These are phyloP conservation scores for Diospyros lotus DNA, from an alignment of 148 eudicot genomes.

Conservation along the genomic window DNA sequence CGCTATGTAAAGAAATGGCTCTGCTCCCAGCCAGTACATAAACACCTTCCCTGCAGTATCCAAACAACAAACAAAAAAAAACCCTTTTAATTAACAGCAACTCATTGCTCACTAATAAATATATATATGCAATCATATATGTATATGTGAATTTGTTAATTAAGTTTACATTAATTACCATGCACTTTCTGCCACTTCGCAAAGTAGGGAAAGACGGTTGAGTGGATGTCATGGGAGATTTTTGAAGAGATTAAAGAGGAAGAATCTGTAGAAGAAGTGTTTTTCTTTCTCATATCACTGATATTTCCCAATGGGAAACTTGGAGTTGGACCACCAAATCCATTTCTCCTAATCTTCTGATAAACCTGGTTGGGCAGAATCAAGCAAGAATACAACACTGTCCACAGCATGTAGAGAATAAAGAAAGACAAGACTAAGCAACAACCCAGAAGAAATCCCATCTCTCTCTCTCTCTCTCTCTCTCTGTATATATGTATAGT, in stretches of 20 bases:
- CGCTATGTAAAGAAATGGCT: conserved; percentile 89
- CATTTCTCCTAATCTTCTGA: conserved; percentile 43
- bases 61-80: background rate
- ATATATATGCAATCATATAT: too few relatives aligned
- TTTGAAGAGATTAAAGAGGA: background rate
- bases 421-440: conserved; percentile 15
- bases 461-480: conserved; percentile 10
- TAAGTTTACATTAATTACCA: conserved; percentile 34
- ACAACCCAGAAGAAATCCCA: conserved; percentile 5
- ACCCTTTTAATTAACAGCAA: too few relatives aligned
- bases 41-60: conserved; percentile 69
- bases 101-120: too few relatives aligned
- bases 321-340: conserved; percentile 70
- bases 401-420: conserved; percentile 37
- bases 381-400: conserved; percentile 40
- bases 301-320: conserved; percentile 73
- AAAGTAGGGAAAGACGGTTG: conserved; percentile 71
- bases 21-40: conserved; percentile 89
- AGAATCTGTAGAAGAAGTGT: background rate
- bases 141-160: too few relatives aligned
- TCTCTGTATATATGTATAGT: background rate
- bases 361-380: conserved; percentile 37
- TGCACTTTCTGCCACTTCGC: conserved; percentile 67
- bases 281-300: conserved; percentile 46
- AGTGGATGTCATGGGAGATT: conserved; percentile 67